Conservation (phyloP, 1,284 basidiomycete species). For the Cystobasidium sp. region DNA sequence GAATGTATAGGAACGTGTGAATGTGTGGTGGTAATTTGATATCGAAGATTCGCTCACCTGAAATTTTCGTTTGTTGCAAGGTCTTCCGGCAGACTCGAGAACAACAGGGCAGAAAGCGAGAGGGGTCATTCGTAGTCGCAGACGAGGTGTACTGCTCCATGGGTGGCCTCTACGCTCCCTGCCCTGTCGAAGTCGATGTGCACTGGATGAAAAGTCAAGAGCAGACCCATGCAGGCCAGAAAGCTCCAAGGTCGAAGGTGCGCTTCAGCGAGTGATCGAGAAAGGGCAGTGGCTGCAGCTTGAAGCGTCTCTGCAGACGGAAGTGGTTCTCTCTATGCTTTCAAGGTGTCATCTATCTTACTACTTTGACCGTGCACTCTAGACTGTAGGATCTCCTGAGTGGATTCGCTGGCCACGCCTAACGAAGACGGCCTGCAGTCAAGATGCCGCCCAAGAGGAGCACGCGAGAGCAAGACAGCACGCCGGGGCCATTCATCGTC, state of each 20-base stretch:
- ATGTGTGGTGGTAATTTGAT: background rate
- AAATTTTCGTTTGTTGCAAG: slow-evolving; percentile 1
- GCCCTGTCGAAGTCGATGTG: background rate
- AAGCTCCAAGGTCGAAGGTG: background rate
- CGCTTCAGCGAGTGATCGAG: background rate
- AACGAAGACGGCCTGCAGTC: too few species aligned
- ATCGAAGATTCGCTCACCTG: slow-evolving; percentile 1
- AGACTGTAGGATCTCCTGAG: too few species aligned
- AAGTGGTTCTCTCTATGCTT: too few species aligned
- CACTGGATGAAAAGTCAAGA: background rate
- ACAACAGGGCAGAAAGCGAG: background rate
- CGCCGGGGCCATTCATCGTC: background rate
- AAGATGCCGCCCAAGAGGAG: slow-evolving; percentile 27
- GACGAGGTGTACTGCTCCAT: background rate
- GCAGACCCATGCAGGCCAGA: background rate
- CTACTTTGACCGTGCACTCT: too few species aligned
- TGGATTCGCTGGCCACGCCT: too few species aligned
- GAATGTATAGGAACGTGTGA: background rate
- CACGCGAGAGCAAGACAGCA: slow-evolving; percentile 16
- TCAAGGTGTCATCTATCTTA: too few species aligned
- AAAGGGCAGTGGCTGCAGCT: background rate
- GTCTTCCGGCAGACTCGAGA: background rate
- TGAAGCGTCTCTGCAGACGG: background rate
- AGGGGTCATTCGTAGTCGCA: background rate
- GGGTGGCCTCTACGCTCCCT: background rate